These are phyloP conservation scores for Maudiozyma humilis DNA, from an alignment of 1,139 yeast genomes.

Conservation along the genomic window DNA sequence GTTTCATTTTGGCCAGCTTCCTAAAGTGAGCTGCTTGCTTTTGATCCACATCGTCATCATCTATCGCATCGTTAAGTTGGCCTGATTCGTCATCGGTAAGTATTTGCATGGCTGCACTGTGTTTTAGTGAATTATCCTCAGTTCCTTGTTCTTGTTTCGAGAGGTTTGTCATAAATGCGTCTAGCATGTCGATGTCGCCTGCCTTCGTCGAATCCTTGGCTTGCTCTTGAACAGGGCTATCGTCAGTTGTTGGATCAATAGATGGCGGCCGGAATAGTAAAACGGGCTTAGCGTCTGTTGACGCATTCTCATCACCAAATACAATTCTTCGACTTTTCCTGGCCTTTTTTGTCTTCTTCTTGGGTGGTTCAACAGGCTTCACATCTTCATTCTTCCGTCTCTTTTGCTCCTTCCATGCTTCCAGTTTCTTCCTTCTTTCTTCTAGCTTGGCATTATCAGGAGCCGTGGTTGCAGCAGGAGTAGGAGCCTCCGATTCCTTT, in stretches of 20 bases:
- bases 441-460: neutral
- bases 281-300: slow-evolving; percentile 9
- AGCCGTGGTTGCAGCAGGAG: neutral
- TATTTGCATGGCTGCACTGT: slow-evolving; percentile 4
- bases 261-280: slow-evolving; percentile 4
- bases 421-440: slow-evolving; percentile 30
- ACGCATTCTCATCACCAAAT: slow-evolving; percentile 31
- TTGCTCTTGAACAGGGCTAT: neutral
- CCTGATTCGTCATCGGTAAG: neutral
- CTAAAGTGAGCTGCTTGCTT: slow-evolving; percentile 24
- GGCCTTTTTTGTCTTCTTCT: slow-evolving; percentile 7
- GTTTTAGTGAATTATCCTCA: neutral
- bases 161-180: slow-evolving; percentile 25
- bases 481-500: slow-evolving; percentile 10
- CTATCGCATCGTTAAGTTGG: neutral
- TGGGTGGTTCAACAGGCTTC: slow-evolving; percentile 6
- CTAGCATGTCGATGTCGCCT: slow-evolving; percentile 22
- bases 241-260: neutral
- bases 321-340: slow-evolving; percentile 11
- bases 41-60: slow-evolving; percentile 23
- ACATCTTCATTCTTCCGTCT: slow-evolving; percentile 29
- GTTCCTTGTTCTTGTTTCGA: neutral
- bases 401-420: slow-evolving; percentile 37
- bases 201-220: neutral
- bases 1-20: slow-evolving; percentile 34